Base-by-base conservation (phyloP, 1,139 yeast species). In the Sugiyamaella paludigena region DNA sequence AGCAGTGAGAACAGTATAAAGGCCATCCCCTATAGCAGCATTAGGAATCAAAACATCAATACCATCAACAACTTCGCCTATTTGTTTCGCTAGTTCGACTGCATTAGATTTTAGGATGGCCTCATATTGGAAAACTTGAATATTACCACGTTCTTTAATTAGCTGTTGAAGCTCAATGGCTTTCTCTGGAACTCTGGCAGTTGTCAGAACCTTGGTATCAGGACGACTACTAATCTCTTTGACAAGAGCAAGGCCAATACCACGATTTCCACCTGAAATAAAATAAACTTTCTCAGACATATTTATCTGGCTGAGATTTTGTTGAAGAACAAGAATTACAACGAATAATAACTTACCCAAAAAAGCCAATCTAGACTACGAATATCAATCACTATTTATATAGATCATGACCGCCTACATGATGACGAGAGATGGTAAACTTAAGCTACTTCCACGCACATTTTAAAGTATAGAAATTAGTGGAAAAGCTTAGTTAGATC, bases 41-140 rank as follows among this genome's bases (percentile, higher is more conserved):
- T 48, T 51, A 10, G 54, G 47, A 34, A 48, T 40, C 4, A 51
- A 43, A 1, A 45, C 45, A 28, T 51, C 54, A 12, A 51, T 16
- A 4, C 51, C 47, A 11, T 47, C 54, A 6, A 35, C 45, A 8
- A 45, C 31, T 29, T 42, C 36, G 10, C 36, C 51, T 7, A 45
- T 67, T 33, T 63, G 40, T 34, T 50, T 41, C n/a, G 40, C 49
- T 19, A 43, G 43, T 6, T 42, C 51, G 6, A 33, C 40, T 7
- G 44, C 38, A 34, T 45, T 43, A 16, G 35, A 43, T n/a, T 29
- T 40, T 24, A 40, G 34, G n/a, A 36, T 32, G 2, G 46, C 54
- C 36, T 40, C 44, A 29, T 51, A 44, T 15, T 40, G 32, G n/a
- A 45, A 26, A 27, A 51, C 39, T 34, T 47, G 51, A 7, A 51